Conservation (phyloP, 441 rosid species). For the Euphorbia corollata region DNA sequence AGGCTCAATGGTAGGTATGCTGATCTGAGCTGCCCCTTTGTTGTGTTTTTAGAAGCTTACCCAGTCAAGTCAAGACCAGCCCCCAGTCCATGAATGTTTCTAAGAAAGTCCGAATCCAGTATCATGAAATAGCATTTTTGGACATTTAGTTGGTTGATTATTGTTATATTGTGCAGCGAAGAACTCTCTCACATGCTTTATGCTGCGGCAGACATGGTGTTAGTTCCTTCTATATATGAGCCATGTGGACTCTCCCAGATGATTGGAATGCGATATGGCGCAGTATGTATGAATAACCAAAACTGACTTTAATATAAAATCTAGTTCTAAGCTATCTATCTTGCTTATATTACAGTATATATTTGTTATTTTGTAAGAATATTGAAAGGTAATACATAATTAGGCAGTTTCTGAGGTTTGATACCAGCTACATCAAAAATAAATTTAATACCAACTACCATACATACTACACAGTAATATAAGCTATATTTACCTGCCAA, state of each 20-base stretch:
- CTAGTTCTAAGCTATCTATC: neutral
- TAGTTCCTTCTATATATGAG: conserved; percentile 55
- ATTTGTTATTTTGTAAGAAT: neutral
- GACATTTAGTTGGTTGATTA: conserved; percentile 10
- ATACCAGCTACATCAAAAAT: too few relatives aligned
- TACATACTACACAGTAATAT: neutral
- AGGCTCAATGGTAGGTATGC: neutral
- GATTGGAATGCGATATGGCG: conserved; percentile 57
- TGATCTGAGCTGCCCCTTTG: neutral
- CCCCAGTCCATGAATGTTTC: neutral
- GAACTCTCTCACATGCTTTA: conserved; percentile 60
- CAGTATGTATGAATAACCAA: conserved; percentile 33
- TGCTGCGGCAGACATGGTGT: conserved; percentile 54
- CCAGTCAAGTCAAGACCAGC: neutral
- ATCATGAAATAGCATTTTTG: neutral
- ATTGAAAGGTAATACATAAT: neutral
- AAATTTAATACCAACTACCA: neutral
- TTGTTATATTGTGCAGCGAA: conserved; percentile 32
- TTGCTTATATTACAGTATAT: conserved; percentile 6
- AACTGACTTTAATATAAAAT: neutral
- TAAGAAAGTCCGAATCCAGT: neutral
- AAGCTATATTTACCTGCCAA: neutral
- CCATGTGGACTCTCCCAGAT: conserved; percentile 65
- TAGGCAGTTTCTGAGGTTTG: neutral
- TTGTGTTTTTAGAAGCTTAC: neutral